Conservation (phyloP, 768 basidiomycete genomes). For the Boletus subcaerulescens region DNA sequence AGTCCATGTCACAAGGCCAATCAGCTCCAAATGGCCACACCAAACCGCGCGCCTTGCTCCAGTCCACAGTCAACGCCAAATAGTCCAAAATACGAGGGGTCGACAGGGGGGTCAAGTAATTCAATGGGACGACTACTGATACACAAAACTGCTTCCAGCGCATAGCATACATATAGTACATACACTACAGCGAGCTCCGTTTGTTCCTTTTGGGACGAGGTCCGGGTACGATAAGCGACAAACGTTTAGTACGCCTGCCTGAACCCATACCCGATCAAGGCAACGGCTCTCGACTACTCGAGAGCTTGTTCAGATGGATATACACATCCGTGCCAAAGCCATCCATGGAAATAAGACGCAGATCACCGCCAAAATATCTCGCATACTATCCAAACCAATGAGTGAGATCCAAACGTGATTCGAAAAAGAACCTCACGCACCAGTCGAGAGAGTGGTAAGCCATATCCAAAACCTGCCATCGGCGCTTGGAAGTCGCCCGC, state of each 20-base stretch:
- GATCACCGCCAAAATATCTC: conserved; percentile 91
- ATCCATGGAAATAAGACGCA: conserved; percentile 95
- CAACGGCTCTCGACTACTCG: conserved; percentile 39
- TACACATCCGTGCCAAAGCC: conserved; percentile 95
- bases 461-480: conserved; percentile 97
- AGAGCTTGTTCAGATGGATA: conserved; percentile 84
- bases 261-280: conserved; percentile 10
- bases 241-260: not conserved
- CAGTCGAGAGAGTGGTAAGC: conserved; percentile 84
- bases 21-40: conserved; percentile 23
- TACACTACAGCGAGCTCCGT: not conserved
- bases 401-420: not conserved
- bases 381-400: conserved; percentile 59
- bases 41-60: conserved; percentile 5
- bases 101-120: not conserved
- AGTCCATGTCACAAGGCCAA: conserved; percentile 46
- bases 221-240: too few relatives aligned
- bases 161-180: not conserved
- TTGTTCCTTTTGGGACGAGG: too few relatives aligned
- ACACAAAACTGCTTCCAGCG: too few relatives aligned
- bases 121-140: too few relatives aligned
- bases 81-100: conserved; percentile 22
- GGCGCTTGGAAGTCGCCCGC: conserved; percentile 93
- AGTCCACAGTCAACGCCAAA: conserved; percentile 8
- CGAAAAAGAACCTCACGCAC: conserved; percentile 41